phyloP scores from a whole-genome alignment of 306 rosid species.

The Lathyrus oleraceus region DNA sequence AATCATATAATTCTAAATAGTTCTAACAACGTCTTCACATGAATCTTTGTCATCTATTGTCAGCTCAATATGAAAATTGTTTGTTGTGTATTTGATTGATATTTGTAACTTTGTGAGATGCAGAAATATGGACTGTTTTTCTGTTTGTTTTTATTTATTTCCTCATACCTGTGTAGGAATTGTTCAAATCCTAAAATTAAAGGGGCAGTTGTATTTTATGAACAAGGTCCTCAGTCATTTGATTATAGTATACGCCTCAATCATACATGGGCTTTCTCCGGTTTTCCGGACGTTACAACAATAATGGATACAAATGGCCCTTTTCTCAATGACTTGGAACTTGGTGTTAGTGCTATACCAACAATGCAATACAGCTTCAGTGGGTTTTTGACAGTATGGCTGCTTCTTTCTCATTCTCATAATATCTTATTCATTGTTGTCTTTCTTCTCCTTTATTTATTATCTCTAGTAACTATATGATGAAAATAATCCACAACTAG shows the following conservation, averaged over 20 bases:
- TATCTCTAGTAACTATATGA: neutral
- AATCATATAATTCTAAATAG: slow-evolving; percentile 7
- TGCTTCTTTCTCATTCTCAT: slow-evolving; percentile 37
- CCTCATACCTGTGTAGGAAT: slow-evolving; percentile 57
- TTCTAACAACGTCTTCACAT: neutral
- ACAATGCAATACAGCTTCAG: slow-evolving; percentile 96
- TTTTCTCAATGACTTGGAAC: slow-evolving; percentile 81
- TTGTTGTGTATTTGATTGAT: neutral
- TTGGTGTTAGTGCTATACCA: slow-evolving; percentile 70
- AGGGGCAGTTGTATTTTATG: slow-evolving; percentile 85
- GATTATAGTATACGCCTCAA: slow-evolving; percentile 96
- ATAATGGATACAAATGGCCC: slow-evolving; percentile 98
- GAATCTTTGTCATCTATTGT: slow-evolving; percentile 9
- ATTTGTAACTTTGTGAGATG: slow-evolving; percentile 20
- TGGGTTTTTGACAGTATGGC: slow-evolving; percentile 89
- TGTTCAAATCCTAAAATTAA: slow-evolving; percentile 82
- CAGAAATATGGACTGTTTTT: slow-evolving; percentile 21
- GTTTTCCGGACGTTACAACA: slow-evolving; percentile 87
- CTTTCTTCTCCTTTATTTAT: neutral
- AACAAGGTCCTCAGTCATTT: slow-evolving; percentile 80
- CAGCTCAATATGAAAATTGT: slow-evolving; percentile 6
- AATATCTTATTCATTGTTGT: slow-evolving; percentile 18
- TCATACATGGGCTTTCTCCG: slow-evolving; percentile 98
- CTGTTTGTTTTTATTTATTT: slow-evolving; percentile 34
- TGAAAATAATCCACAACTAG: slow-evolving; percentile 11